Conservation (phyloP, 371 early-diverging fungal genomes). For the Apophysomyces ossiformis region DNA sequence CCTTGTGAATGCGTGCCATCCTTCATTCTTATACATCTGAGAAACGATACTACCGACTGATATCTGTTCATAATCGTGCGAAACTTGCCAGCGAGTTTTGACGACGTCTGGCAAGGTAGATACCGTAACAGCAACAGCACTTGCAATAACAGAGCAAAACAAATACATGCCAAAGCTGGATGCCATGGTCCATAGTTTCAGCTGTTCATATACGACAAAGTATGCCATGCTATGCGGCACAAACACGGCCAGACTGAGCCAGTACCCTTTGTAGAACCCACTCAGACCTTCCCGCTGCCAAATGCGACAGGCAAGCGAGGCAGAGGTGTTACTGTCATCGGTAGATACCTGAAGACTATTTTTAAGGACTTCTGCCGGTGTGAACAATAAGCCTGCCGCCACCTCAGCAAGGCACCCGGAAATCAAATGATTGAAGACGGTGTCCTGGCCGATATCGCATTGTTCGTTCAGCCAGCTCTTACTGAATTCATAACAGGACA, state of each 20-base stretch:
- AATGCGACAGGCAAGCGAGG: neutral
- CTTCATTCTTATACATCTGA: conserved; percentile 68
- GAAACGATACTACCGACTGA: conserved; percentile 44
- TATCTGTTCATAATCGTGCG: conserved; percentile 43
- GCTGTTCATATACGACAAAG: conserved; percentile 79
- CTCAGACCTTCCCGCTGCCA: neutral
- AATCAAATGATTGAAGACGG: conserved; percentile 49
- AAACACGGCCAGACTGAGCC: conserved; percentile 73
- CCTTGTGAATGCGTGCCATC: conserved; percentile 64
- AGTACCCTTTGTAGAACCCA: conserved; percentile 81
- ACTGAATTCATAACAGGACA: conserved; percentile 71
- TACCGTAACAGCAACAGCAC: conserved; percentile 59
- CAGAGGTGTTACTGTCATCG: neutral
- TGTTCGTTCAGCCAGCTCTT: conserved; percentile 41
- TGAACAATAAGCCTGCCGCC: conserved; percentile 62
- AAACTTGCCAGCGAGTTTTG: conserved; percentile 83
- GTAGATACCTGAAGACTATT: conserved; percentile 61
- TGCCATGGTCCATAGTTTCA: conserved; percentile 48
- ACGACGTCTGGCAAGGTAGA: conserved; percentile 82
- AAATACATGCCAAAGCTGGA: conserved; percentile 55
- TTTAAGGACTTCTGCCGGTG: conserved; percentile 88
- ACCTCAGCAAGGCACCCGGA: conserved; percentile 65
- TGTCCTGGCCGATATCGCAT: neutral
- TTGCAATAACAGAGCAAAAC: conserved; percentile 62
- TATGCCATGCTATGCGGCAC: conserved; percentile 72